phyloP scores from a whole-genome alignment of 306 rosid species.

The Cicer pinnatifidum region DNA sequence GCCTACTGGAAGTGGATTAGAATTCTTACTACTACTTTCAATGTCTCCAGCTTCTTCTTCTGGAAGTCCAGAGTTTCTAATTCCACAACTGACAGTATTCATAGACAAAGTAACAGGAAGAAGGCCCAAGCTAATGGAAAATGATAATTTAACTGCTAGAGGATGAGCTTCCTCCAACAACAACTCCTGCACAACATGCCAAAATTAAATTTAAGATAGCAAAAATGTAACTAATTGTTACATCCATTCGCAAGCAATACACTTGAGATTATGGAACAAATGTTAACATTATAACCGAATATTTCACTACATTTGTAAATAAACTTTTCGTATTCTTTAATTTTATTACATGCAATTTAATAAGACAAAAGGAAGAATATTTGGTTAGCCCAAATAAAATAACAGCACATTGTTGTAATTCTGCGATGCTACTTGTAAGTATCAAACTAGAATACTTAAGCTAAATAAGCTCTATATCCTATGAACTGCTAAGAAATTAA shows the following conservation, averaged over 20 bases:
- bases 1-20: constrained; percentile 35
- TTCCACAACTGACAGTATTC: constrained; percentile 86
- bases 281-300: constrained; percentile 13
- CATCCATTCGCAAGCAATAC: constrained; percentile 33
- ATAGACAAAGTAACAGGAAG: constrained; percentile 82
- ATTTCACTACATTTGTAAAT: constrained; percentile 29
- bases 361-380: constrained; percentile 29
- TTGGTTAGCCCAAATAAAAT: constrained; percentile 6
- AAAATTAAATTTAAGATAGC: constrained; percentile 25
- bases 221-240: not conserved
- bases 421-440: constrained; percentile 31
- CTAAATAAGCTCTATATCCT: constrained; percentile 32
- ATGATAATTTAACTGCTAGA: constrained; percentile 77
- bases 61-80: constrained; percentile 73
- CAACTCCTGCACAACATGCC: constrained; percentile 63
- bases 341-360: constrained; percentile 26
- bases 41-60: constrained; percentile 78
- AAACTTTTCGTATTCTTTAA: not conserved
- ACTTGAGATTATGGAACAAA: constrained; percentile 18
- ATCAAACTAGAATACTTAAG: not conserved
- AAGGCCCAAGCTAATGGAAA: constrained; percentile 86
- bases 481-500: constrained; percentile 17
- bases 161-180: constrained; percentile 88
- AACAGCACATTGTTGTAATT: constrained; percentile 21
- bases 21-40: constrained; percentile 76